Evolutionary conservation across 2,329 filamentous ascomycete genomes (phyloP).

Genomic region (Venturiaceae sp.): DNA sequence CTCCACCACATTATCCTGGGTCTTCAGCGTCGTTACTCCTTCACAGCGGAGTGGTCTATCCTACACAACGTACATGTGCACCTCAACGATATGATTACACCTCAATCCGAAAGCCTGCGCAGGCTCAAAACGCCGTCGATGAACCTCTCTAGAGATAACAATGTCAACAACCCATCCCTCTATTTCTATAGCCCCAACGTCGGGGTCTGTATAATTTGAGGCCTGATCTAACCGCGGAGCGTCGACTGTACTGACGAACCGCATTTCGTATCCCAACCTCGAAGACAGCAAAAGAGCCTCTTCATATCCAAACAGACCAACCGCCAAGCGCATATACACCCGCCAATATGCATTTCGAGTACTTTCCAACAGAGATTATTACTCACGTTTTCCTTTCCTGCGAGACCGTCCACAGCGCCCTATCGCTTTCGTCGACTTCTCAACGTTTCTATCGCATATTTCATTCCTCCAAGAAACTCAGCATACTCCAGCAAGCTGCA

Average conservation of each 20-base stretch:
- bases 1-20: background rate
- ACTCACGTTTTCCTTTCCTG: constrained; percentile 46
- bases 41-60: background rate
- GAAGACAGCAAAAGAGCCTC: background rate
- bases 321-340: background rate
- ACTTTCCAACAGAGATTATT: constrained; percentile 48
- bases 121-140: no score
- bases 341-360: constrained; percentile 35
- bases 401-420: constrained; percentile 40
- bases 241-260: background rate
- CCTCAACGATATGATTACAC: constrained; percentile 18
- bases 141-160: background rate
- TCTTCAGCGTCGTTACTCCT: background rate
- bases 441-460: constrained; percentile 44
- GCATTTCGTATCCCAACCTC: background rate
- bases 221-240: background rate
- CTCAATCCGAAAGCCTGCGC: constrained; percentile 14
- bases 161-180: constrained; percentile 17
- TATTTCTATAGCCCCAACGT: constrained; percentile 42
- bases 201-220: constrained; percentile 40
- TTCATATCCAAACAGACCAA: background rate
- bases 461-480: constrained; percentile 41
- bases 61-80: background rate
- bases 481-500: constrained; percentile 43
- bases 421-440: constrained; percentile 45